Base-by-base conservation (phyloP, 2,329 filamentous ascomycete species). In the Neofusicoccum kwambonambiense region DNA sequence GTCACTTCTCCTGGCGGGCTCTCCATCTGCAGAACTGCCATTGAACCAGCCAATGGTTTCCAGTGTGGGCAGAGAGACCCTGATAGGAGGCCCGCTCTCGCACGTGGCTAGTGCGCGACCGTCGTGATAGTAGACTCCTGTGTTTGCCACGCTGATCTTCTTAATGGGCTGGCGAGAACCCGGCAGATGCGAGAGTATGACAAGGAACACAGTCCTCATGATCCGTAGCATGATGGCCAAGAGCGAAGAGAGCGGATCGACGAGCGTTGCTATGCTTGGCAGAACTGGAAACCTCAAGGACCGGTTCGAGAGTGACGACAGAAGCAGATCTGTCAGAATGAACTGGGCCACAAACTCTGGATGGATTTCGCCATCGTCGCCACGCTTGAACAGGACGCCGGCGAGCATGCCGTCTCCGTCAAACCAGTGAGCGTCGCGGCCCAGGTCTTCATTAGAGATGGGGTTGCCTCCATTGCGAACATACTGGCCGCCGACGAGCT, bases 381-480 rank as follows among this genome's bases (percentile, higher is more conserved):
- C 11, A 2, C 76, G 75, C 2, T 79, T 79, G 72, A 90, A 91
- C 17, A 81, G 80, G 0, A 91, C 88, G 1, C 89, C 89, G 35
- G 85, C 85, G 11, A 91, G 83, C 89, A 91, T 91, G 4, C 89
- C 89, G 72, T 91, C 89, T 37, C 89, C 89, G 69, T 91, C 89
- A 67, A 91, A 91, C 88, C 88, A 91, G 72, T 91, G 89, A 8
- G 86, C 83, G 71, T 89, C 87, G 67, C 87, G 82, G 44, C 82
- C 83, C 2, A 86, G 73, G 62, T 89, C 84, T 22, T 84, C 79
- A 65, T 90, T 87, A 34, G 82, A 82, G 7, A 89, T 79, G 5
- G 89, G 88, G 70, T 91, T 91, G 34, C 86, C 87, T 45, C 89
- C 89, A 72, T 91, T 92, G 15, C 89, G 85, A 34, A 91, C 85